Base-by-base conservation (phyloP, 2,329 filamentous ascomycete species). In the Aspergillus fumigatiaffinis region DNA sequence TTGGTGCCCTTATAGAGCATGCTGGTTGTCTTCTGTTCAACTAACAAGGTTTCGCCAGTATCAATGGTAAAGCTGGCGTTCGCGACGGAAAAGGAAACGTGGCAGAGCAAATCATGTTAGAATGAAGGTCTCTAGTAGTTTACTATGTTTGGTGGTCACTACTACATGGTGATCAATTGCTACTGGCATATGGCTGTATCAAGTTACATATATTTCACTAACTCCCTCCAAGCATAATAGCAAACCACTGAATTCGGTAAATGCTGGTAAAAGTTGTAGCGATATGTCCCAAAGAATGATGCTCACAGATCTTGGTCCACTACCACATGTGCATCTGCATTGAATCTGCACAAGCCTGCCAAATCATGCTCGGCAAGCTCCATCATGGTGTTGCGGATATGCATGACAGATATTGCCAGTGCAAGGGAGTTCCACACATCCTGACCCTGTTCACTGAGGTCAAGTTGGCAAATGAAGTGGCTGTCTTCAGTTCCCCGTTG, bases 401-500 rank as follows among this genome's bases (percentile, higher is more conserved):
- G 79, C 59, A 82, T 76, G 10, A 83, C 73, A 5, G 82, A 71
- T 56, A 86, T 82, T 0, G 83, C 81, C 51, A 86, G 62, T 0
- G 83, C 82, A 3, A 86, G 71, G 4, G 80, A 77, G 64, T 84
- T 85, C 84, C 84, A 87, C 1, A 86, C 82, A 65, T 86, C 84
- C 58, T 82, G 80, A 1, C 77, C 77, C 8, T 70, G 67, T 47
- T 82, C 76, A 3, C 75, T 76, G 55, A 84, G 79, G 64, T 86
- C 80, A 61, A 85, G 82, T 53, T 79, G 77, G 4, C 77, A 79
- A 51, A 86, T 77, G 10, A 76, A 75, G 51, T 61, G 68, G 35
- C 56, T 65, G 32, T 60, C 63, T 25, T 50, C 65, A 56, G 54
- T 60, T 7, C 44, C 44, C 6, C 10, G 2, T 60, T 46, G 2